Conservation (phyloP, 1,284 basidiomycete genomes). For the Pyrrhoderma lamaoense region DNA sequence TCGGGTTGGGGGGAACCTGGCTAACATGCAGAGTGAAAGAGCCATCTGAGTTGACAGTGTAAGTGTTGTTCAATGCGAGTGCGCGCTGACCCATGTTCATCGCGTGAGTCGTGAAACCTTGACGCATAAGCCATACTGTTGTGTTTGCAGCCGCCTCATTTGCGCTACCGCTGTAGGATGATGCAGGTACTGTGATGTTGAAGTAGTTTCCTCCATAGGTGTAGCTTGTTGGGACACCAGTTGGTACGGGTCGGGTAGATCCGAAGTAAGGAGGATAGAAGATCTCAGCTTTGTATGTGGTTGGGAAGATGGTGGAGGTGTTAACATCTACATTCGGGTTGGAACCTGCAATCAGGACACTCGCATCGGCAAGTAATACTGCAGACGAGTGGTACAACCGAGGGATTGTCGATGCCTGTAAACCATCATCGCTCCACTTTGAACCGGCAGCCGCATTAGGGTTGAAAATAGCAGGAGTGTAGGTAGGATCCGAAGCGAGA, state of each 20-base stretch:
- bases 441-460: slow-evolving; percentile 55
- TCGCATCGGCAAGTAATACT: slow-evolving; percentile 83
- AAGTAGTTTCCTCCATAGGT: slow-evolving; percentile 85
- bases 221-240: slow-evolving; percentile 65
- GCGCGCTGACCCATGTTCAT: slow-evolving; percentile 92
- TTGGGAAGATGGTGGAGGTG: slow-evolving; percentile 62
- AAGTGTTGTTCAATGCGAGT: slow-evolving; percentile 73
- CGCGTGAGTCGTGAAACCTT: slow-evolving; percentile 91
- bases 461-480: slow-evolving; percentile 71
- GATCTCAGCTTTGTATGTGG: slow-evolving; percentile 81
- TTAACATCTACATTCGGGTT: slow-evolving; percentile 91
- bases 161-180: slow-evolving; percentile 57
- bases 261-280: slow-evolving; percentile 87
- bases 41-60: slow-evolving; percentile 72
- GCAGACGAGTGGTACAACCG: slow-evolving; percentile 87
- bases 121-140: slow-evolving; percentile 74
- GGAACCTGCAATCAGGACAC: slow-evolving; percentile 83
- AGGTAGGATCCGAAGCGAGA: slow-evolving; percentile 57
- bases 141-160: slow-evolving; percentile 71
- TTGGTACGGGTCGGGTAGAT: slow-evolving; percentile 60
- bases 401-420: slow-evolving; percentile 55
- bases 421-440: slow-evolving; percentile 66
- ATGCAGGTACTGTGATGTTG: slow-evolving; percentile 48
- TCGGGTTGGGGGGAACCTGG: slow-evolving; percentile 57
- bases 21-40: slow-evolving; percentile 39